Evolutionary conservation across 1,284 basidiomycete genomes (phyloP).

Genomic region (Cryptococcus sp.): DNA sequence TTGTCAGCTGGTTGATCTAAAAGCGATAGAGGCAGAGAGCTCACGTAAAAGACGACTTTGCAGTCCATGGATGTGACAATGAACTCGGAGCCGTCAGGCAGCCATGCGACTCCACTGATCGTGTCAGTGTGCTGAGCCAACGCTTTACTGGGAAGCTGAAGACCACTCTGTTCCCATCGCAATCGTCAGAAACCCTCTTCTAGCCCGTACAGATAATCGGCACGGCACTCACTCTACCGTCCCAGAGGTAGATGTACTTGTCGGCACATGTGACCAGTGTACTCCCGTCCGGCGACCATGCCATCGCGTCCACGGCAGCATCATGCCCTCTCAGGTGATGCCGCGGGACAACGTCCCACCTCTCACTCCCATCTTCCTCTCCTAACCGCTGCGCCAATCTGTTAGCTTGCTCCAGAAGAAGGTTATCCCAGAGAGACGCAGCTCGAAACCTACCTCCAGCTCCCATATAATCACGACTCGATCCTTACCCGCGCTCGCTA

Average conservation of each 20-base stretch:
- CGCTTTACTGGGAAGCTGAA: constrained; percentile 15
- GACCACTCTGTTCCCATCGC: constrained; percentile 24
- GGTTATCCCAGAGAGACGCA: not conserved
- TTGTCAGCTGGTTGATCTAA: constrained; percentile 1
- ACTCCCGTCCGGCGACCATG: constrained; percentile 85
- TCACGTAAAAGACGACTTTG: constrained; percentile 82
- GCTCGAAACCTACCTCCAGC: constrained; percentile 60
- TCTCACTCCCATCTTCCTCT: not conserved
- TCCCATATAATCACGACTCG: constrained; percentile 85
- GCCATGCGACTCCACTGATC: constrained; percentile 81
- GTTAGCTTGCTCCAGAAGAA: not conserved
- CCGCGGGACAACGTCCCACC: constrained; percentile 27
- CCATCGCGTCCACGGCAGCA: constrained; percentile 70
- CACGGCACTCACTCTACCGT: constrained; percentile 62
- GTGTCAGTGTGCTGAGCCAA: constrained; percentile 64
- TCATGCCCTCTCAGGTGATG: constrained; percentile 63
- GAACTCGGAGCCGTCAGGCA: constrained; percentile 83
- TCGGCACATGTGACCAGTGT: constrained; percentile 78
- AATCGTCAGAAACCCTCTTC: not conserved
- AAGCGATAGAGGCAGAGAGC: not conserved
- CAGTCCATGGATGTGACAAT: constrained; percentile 87
- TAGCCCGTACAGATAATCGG: not conserved
- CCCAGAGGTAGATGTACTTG: constrained; percentile 77
- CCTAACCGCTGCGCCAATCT: not conserved
- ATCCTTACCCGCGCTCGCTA: constrained; percentile 88